Base-by-base conservation (phyloP, 2,329 filamentous ascomycete genomes). In the Cordyceps javanica region DNA sequence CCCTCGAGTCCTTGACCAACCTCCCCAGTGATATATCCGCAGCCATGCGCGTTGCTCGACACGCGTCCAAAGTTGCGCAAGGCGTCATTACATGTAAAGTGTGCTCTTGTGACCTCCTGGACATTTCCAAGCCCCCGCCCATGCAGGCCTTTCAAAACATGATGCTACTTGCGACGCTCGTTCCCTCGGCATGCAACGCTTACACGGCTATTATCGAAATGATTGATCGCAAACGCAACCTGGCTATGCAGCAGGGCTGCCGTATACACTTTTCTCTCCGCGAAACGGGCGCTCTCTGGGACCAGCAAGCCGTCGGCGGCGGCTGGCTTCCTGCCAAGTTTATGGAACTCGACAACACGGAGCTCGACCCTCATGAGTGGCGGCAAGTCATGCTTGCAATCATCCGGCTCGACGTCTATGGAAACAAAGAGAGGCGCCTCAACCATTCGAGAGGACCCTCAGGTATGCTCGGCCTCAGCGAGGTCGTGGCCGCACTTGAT, bases 351-450 rank as follows among this genome's bases (percentile, higher is more conserved):
- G 70, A 77, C 59, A 70, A 76, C 57, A 68, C 72, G 14, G 68
- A 73, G 42, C 75, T 86, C 69, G 72, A 78, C 28, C 81, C 83
- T 0, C 68, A 72, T 5, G 67, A 77, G 62, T 87, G 83, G 83
- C 72, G 82, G 36, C 71, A 74, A 8, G 74, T 75, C 2, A 75
- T 85, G 41, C 74, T 82, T 14, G 78, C 78, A 2, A 69, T 86
- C 57, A 69, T 86, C 19, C 77, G 77, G 59, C 63, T 80, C 13
- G 83, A 86, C 63, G 77, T 86, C 8, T 83, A 86, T 65, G 83
- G 83, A 0, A 64, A 81, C 28, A 64, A 67, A 13, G 63, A 64
- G 23, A 53, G 60, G n/a, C 26, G 30, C 9, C 26, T 25, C 19
- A 59, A 62, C 45, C 61, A 63, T n/a, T n/a, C n/a, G n/a, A n/a